Percentiles rank a stretch among this genome's conserved stretches.
These are phyloP conservation scores for Asterionellopsis glacialis DNA, from an alignment of 108 stramenopile species.

Conservation along the genomic window DNA sequence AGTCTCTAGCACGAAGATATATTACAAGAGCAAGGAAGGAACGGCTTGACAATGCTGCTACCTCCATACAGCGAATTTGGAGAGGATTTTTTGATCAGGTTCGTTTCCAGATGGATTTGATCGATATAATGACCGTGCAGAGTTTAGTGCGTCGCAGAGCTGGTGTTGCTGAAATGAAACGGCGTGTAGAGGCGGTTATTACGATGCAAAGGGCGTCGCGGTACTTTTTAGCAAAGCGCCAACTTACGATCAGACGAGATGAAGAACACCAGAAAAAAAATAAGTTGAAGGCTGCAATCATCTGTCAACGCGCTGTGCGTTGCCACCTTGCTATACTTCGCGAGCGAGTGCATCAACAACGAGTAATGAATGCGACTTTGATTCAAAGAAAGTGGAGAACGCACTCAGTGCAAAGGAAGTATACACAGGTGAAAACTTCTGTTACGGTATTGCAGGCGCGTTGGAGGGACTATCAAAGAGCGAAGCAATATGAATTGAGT, in stretches of 20 bases:
- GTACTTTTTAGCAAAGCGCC: conserved; percentile 12
- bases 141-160: conserved; percentile 31
- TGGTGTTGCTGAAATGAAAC: conserved; percentile 1
- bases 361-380: too few species aligned
- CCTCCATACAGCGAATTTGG: conserved; percentile 29
- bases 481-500: too few species aligned
- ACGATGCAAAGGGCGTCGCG: conserved; percentile 21
- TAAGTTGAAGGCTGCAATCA: background rate
- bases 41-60: conserved; percentile 15
- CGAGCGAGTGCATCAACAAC: too few species aligned
- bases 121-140: conserved; percentile 44
- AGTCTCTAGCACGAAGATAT: conserved; percentile 23
- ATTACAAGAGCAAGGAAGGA: conserved; percentile 11
- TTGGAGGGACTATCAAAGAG: too few species aligned
- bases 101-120: conserved; percentile 26
- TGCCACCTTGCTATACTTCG: too few species aligned
- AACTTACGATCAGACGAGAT: conserved; percentile 1
- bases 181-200: conserved; percentile 6
- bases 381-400: too few species aligned
- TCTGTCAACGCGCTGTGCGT: too few species aligned
- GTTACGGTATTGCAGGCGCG: too few species aligned
- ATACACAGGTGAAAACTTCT: too few species aligned
- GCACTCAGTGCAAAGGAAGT: too few species aligned
- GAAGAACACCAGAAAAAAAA: conserved; percentile 5
- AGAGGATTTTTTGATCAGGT: conserved; percentile 42